Base-by-base conservation (phyloP, 1,284 basidiomycete species). In the Entoloma clypeatum region DNA sequence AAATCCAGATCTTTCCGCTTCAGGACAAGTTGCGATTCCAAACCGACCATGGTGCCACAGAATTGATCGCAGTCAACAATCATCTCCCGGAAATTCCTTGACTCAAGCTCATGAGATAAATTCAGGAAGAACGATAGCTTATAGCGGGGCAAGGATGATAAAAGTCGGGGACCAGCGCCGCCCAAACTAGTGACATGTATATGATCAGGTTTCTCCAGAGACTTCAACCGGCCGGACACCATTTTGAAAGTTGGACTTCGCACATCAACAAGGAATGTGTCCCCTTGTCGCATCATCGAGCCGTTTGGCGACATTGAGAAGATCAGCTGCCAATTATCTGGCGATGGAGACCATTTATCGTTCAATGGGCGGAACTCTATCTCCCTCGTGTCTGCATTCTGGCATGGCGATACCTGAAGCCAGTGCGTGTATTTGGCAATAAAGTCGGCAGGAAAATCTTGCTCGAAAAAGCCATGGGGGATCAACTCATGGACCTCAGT, bases 11-110 rank as follows among this genome's bases (percentile, higher is more conserved):
- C 7, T 16, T 29, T 7, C 42, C 18, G 21, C 2, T 62, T 51
- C 14, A 77, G 60, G 3, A 74, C 57, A 0, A 76, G 61, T 34
- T 63, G 61, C 39, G 59, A 69, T 3, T 36, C 28, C 5, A 77
- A 49, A 5, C 71, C 71, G 23, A 68, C 55, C 44, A 72, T 50
- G 0, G 65, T 64, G 1, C 67, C 67, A 3, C 53, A 47, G 0
- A 61, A 65, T 43, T 69, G 68, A 27, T 55, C 39, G 0, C 36
- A 9, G 35, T 68, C 62, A 5, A 71, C 49, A 7, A 64, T 46
- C 51, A 68, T 63, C 5, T 56, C 59, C 5, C 57, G 61, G n/a
- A 67, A 49, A 32, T 65, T 65, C 4, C 43, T 50, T 11, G 59
- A 71, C 28, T 65, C 60, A 10, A 71, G 42, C 14, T 36, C 32